phyloP scores from a whole-genome alignment of 257 asterid genomes.

The Solanum tacnaense region DNA sequence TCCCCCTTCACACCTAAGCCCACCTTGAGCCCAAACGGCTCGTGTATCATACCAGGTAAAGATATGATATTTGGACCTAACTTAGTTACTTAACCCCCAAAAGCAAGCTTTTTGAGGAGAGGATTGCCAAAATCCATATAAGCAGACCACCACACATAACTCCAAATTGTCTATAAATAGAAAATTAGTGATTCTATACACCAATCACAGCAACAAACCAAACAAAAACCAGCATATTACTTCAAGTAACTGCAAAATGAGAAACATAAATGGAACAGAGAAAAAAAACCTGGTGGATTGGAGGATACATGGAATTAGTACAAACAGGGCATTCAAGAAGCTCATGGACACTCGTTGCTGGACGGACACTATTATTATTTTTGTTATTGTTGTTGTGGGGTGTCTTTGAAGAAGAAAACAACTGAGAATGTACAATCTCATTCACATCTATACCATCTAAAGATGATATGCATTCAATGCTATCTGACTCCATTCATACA shows the following conservation, averaged over 20 bases:
- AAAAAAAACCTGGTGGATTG: slow-evolving; percentile 32
- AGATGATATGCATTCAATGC: slow-evolving; percentile 35
- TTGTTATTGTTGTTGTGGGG: not conserved
- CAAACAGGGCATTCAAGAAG: slow-evolving; percentile 47
- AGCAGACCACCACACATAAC: not conserved
- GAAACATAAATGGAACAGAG: not conserved
- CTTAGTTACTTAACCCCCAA: not conserved
- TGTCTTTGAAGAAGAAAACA: slow-evolving; percentile 18
- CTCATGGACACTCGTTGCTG: slow-evolving; percentile 23
- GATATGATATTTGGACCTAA: not conserved
- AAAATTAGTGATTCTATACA: not conserved
- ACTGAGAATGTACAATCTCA: slow-evolving; percentile 9
- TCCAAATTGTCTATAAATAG: not conserved
- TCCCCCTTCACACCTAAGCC: not conserved
- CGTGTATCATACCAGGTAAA: no score
- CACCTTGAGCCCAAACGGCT: no score
- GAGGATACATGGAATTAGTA: slow-evolving; percentile 45
- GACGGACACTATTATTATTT: not conserved
- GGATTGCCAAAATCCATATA: not conserved
- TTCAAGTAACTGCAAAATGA: not conserved
- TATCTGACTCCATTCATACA: slow-evolving; percentile 21
- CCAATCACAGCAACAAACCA: not conserved
- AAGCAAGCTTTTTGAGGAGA: not conserved
- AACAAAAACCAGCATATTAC: not conserved
- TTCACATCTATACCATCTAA: slow-evolving; percentile 3